Conservation (phyloP, 495 filamentous ascomycete species). For the Penicillium roqueforti region DNA sequence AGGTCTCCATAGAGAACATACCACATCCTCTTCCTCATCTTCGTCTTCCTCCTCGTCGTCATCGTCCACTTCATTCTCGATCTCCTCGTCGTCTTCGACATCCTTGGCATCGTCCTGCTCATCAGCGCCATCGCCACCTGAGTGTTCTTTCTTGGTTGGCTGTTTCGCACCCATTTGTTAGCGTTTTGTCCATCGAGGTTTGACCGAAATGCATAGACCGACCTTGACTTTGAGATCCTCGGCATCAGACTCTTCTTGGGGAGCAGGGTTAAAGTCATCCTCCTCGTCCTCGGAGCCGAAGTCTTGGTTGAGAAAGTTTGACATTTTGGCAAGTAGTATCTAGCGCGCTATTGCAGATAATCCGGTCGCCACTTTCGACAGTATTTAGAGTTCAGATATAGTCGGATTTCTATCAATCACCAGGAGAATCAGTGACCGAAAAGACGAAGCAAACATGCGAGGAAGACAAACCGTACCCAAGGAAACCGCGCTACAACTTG, state of each 20-base stretch:
- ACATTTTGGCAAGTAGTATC: slow-evolving; percentile 35
- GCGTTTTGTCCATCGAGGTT: slow-evolving; percentile 1
- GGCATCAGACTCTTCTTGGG: slow-evolving; percentile 63
- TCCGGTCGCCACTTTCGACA: background rate
- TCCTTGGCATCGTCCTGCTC: slow-evolving; percentile 44
- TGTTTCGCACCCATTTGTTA: slow-evolving; percentile 18
- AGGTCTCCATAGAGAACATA: slow-evolving; percentile 20
- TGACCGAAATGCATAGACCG: slow-evolving; percentile 17
- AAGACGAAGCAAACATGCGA: background rate
- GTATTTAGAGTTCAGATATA: background rate
- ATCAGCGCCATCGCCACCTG: slow-evolving; percentile 36
- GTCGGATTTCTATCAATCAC: background rate
- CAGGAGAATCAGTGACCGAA: background rate
- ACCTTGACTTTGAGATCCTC: slow-evolving; percentile 49
- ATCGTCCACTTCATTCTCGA: slow-evolving; percentile 30
- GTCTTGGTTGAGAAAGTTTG: slow-evolving; percentile 50
- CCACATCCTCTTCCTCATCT: slow-evolving; percentile 24
- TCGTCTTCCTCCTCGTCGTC: slow-evolving; percentile 43
- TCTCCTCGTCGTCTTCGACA: slow-evolving; percentile 49
- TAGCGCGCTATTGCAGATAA: background rate
- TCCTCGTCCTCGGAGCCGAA: slow-evolving; percentile 75
- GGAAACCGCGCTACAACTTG: slow-evolving; percentile 10
- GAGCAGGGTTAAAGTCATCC: slow-evolving; percentile 75
- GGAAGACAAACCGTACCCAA: slow-evolving; percentile 9
- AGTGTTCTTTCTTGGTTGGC: slow-evolving; percentile 45